Base-by-base conservation (phyloP, 129 eudicot genomes). In the Silybum marianum region DNA sequence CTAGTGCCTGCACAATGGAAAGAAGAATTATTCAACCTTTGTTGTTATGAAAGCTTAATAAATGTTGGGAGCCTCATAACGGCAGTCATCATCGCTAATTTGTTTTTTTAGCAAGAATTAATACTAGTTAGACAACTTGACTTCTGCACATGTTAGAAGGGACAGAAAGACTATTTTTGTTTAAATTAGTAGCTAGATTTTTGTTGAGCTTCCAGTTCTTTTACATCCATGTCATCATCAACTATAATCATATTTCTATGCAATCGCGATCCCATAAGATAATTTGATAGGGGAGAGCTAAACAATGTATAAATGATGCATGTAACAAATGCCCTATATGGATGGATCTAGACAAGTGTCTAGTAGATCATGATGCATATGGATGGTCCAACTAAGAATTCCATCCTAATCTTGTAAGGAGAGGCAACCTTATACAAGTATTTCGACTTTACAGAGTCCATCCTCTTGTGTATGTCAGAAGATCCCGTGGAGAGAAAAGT, bases 1-100 rank as follows among this genome's bases (percentile, higher is more conserved):
- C 40, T 24, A 84, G 73, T 69, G 94, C 90, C 94, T 90, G 81
- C 87, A 83, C 63, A 76, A 72, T 16, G 34, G 21, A 40, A 62
- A 83, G 22, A 73, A 73, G 54, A 73, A 72, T 18, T 40, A 24
- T 12, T 44, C n/a, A 67, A 74, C 25, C 66, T 18, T 62, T 48
- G 10, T 28, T 54, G 28, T 11, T 48, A 48, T 24, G 16, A 75
- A 58, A 58, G 13, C 54, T 22, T 58, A 28, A 65, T 67, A 48
- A 13, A 48, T 14, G 60, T 48, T 14, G 60, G 19, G 60, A 48
- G 60, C 60, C 60, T 48, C 60, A 3, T 19, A 48, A 13, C 3
- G 60, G 60, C 7, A 14, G 19, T 48, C 7, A 13, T 48, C 19
- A 14, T 7, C 19, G 6, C 60, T 48, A 48, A 13, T 13, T 13